Base-by-base conservation (phyloP, 2,329 filamentous ascomycete genomes). In the Monosporascus sp. region DNA sequence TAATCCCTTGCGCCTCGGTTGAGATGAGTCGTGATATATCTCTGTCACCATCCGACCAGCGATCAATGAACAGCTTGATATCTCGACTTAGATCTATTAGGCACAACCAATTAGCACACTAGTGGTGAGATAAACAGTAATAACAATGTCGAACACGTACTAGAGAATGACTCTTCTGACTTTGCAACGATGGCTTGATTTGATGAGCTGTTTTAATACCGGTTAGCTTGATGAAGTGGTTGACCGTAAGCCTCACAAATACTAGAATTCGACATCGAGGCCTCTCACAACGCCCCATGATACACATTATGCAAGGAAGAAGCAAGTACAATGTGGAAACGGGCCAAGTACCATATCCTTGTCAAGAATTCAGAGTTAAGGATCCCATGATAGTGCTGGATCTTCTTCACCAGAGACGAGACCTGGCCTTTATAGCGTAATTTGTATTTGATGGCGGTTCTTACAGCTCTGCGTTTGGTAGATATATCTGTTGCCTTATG, bases 41-140 rank as follows among this genome's bases (percentile, higher is more conserved):
- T 49, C 56, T 54, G 17, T 52, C 48, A 8, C 56, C 56, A 16
- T 58, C 37, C 1, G 54, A 48, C 56, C 56, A 58, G n/a, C 41
- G 47, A 11, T 48, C 38, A 38, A 56, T 53, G 48, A 56, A 58
- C 5, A 34, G 11, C 40, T 53, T 38, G 5, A 58, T 36, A 4
- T 50, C 37, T 9, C 36, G 34, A 47, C 52, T 20, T 7, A 58
- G 51, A 5, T 24, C 43, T 46, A 16, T 27, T 14, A 20, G 11
- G 8, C 26, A 5, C 4, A 2, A 7, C 4, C 16, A 26, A 6
- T 46, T 31, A 46, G 43, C n/a, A 27, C 6, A 7, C 16, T 14
- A 34, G 5, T 14, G 31, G 14, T 34, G 5, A 34, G 31, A 3
- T 34, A 14, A 34, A 34, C 11, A n/a, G n/a, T n/a, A n/a, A n/a